Evolutionary conservation across 352 stramenopile species (phyloP), one percentile per base, ranked within the genome.

Genomic region (Pythium folliculosum): DNA sequence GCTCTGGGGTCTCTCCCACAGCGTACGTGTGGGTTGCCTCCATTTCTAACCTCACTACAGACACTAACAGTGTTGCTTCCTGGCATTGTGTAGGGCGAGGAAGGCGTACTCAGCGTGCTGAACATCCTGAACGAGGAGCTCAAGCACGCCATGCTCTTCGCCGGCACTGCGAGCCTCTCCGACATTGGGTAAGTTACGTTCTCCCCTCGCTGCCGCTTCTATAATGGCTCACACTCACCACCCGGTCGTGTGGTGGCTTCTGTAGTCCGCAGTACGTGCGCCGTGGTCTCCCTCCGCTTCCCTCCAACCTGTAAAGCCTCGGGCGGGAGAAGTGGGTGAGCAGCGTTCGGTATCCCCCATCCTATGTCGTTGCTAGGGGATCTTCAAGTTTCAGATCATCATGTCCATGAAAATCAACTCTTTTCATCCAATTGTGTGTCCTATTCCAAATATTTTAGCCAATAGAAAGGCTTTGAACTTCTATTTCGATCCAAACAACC

Each of bases 1-100:
- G 21, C 94, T 99, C 48, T 99, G 97, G 75, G 89, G 91, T 4
- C 81, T 99, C 56, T 81, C 91, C 7, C 82, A 96, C 60, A 97
- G 88, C 56, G 96, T 92, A 82, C 59, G 77, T 23, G 27, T 32
- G 27, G 27, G 5, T 32, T 32, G 27, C 27, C 27, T 32, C 27
- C 27, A 32, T 32, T 32, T 32, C 40, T 51, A n/a, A 51, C n/a
- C 13, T 23, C 25, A 45, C 13, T 7, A 13, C 30, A 2, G 21
- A 1, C n/a, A 27, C 17, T 54, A 10, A 47, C 19, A 21, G 21
- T 32, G 44, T 30, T 25, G 25, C 25, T 55, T 50, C 2, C 8
- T 17, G 25, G 43, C 14, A 52, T 23, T 32, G 51, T 13, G 27
- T 35, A 92, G 84, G 86, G 97, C 30, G 77, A 98, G 72, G 72